Conservation (phyloP, 2,329 filamentous ascomycete genomes). For the Alternaria triticina region DNA sequence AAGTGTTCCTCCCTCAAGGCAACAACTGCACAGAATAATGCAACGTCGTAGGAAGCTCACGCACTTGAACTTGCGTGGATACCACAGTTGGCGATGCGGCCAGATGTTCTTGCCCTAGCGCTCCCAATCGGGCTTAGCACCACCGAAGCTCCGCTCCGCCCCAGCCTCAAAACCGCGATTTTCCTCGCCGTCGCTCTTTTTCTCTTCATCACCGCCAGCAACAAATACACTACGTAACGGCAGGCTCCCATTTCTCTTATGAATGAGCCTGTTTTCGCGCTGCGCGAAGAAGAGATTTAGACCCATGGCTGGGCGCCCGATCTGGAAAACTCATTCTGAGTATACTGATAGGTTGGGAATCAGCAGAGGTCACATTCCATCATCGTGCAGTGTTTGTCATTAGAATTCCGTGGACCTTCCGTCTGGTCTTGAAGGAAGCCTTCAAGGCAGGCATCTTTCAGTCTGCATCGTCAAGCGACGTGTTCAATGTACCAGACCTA, state of each 20-base stretch:
- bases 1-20: conserved; percentile 15
- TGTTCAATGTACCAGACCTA: background rate
- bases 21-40: conserved; percentile 14
- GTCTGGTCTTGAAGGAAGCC: fast-evolving
- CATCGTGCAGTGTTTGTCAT: background rate
- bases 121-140: conserved; percentile 28
- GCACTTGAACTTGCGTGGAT: conserved; percentile 13
- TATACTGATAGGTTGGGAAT: conserved; percentile 72
- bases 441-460: background rate
- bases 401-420: background rate
- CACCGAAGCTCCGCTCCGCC: conserved; percentile 17
- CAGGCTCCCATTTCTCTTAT: conserved; percentile 58
- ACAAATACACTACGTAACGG: conserved; percentile 64
- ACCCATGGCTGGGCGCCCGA: conserved; percentile 76
- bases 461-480: background rate
- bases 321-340: conserved; percentile 69
- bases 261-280: conserved; percentile 69
- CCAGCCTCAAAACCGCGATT: conserved; percentile 34
- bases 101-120: conserved; percentile 23
- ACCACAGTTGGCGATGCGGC: conserved; percentile 13
- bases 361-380: conserved; percentile 70
- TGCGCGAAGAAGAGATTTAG: conserved; percentile 66
- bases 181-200: conserved; percentile 50
- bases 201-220: conserved; percentile 61
- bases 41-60: conserved; percentile 35